Percentiles rank a stretch among this genome's conserved stretches.
Conservation (phyloP, 2,329 filamentous ascomycete genomes). For the Albifimbria verrucaria region DNA sequence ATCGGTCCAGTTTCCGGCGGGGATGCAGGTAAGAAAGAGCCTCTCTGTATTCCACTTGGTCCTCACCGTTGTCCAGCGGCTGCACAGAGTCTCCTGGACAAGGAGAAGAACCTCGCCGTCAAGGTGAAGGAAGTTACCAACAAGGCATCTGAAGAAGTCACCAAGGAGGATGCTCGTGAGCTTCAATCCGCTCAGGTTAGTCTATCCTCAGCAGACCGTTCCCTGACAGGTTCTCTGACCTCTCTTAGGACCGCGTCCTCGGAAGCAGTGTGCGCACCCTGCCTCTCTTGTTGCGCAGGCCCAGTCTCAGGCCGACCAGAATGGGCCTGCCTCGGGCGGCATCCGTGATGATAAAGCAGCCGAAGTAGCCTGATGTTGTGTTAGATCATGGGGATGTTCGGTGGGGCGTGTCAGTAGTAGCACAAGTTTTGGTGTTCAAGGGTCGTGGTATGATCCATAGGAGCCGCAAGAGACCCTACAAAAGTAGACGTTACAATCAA, state of each 20-base stretch:
- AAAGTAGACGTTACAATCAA: too few relatives aligned
- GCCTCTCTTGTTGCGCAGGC: conserved; percentile 21
- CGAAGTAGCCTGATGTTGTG: background rate
- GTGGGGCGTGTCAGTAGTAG: too few relatives aligned
- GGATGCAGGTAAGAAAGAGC: conserved; percentile 4
- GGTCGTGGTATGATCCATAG: too few relatives aligned
- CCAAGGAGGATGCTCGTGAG: conserved; percentile 3
- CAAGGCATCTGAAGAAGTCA: background rate
- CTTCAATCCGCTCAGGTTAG: conserved; percentile 11
- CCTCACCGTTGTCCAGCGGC: background rate
- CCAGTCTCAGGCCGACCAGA: conserved; percentile 2
- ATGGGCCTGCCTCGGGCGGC: background rate
- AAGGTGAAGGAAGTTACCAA: conserved; percentile 7
- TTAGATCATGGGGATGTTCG: too few relatives aligned
- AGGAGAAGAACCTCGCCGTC: conserved; percentile 20
- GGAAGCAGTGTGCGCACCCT: conserved; percentile 21
- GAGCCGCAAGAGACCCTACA: too few relatives aligned
- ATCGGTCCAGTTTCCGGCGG: conserved; percentile 16
- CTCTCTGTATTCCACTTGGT: background rate
- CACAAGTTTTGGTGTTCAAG: too few relatives aligned
- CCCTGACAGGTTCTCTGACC: background rate
- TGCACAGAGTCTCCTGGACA: conserved; percentile 21
- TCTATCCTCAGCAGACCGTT: background rate
- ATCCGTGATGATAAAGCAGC: background rate
- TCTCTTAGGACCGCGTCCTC: conserved; percentile 16